Evolutionary conservation across 192 early-diverging fungal species (phyloP), one percentile per base, ranked within the genome.

Genomic region (Dissophora ornata): DNA sequence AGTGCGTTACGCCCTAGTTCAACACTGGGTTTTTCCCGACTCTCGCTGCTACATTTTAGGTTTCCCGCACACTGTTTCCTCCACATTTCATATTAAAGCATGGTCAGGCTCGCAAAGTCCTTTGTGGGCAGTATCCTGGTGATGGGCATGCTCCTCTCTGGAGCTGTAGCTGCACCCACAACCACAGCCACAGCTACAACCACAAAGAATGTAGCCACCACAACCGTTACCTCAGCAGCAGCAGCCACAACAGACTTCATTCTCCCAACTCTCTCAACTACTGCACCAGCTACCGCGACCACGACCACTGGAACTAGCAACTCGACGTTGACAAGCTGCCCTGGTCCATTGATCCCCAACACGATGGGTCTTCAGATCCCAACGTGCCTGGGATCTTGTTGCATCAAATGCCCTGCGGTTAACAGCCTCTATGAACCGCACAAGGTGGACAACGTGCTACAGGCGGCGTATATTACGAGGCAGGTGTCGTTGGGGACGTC

Each of bases 401-500:
- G 73, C 47, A 54, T 77, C 45, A 58, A 45, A 13, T 77, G 73
- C 47, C 73, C 73, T 2, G 73, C 65, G 0, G 47, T 77, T 56
- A 54, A 77, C 34, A 54, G 47, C 47, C 67, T 77, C 36, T 77
- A 77, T 22, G 59, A 67, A 42, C 73, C 73, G 44, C 36, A 67
- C 45, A 44, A 45, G 36, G 40, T 77, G 4, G 32, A 77, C 6
- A 55, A 62, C 21, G 64, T 77, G 12, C 52, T 77, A 19, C 36
- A 54, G 15, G 58, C 52, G 3, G 57, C 73, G 10, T 77, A 77
- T 18, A 45, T 61, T 26, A 67, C 59, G 10, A 57, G 73, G 11
- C 63, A 77, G 29, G 32, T 67, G 4, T 67, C 73, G 0, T 19
- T 77, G 19, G 73, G 30, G 0, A 62, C 56, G 24, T 12, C 65